phyloP scores from a whole-genome alignment of 306 rosid species.

The Clitoria ternatea region DNA sequence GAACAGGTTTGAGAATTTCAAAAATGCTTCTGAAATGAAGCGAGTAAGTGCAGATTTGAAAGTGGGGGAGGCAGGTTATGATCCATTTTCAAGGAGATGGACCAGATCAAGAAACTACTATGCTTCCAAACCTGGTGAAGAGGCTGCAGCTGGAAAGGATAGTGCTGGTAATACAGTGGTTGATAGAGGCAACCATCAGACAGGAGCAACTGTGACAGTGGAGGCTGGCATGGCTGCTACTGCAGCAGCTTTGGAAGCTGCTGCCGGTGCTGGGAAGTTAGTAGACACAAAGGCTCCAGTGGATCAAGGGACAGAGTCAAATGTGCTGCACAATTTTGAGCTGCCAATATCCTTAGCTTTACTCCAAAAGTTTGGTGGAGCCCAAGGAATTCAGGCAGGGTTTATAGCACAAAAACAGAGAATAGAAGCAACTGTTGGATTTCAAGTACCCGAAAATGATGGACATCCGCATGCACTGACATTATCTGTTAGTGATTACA shows the following conservation, averaged over 20 bases:
- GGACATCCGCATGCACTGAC: constrained; percentile 63
- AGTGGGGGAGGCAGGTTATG: constrained; percentile 97
- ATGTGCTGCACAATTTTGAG: constrained; percentile 74
- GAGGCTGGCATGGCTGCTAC: constrained; percentile 71
- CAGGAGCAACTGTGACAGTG: constrained; percentile 12
- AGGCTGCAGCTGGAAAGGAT: constrained; percentile 33
- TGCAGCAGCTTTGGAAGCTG: constrained; percentile 83
- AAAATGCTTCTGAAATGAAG: constrained; percentile 80
- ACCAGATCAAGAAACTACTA: constrained; percentile 93
- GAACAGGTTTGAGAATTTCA: constrained; percentile 93
- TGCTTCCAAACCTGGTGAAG: constrained; percentile 53
- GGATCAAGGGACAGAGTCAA: constrained; percentile 76
- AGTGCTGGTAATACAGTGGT: constrained; percentile 24
- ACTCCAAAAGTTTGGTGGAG: constrained; percentile 84
- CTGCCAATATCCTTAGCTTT: constrained; percentile 74
- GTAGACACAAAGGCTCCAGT: constrained; percentile 85
- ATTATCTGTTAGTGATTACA: constrained; percentile 77
- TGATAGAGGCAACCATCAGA: constrained; percentile 29
- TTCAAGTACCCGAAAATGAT: constrained; percentile 71
- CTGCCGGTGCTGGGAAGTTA: constrained; percentile 90
- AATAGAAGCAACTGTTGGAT: constrained; percentile 72
- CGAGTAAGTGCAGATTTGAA: constrained; percentile 49
- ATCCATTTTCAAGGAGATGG: constrained; percentile 99
- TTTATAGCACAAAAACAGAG: constrained; percentile 71
- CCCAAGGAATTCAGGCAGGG: constrained; percentile 74